Conservation (phyloP, 805 yeast genomes). For the Candida namnaoensis region DNA sequence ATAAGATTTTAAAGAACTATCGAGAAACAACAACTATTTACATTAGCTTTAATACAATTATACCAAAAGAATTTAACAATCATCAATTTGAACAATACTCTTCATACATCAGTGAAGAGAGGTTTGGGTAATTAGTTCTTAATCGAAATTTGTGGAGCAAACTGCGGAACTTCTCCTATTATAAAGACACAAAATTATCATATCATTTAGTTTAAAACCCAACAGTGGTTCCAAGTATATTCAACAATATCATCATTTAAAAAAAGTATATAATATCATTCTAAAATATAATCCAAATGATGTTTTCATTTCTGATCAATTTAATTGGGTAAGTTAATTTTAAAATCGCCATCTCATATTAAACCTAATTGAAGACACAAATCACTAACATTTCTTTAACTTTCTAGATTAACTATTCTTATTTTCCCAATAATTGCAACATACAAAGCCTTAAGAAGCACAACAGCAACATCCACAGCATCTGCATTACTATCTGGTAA, state of each 20-base stretch:
- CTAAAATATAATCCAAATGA: slow-evolving; percentile 7
- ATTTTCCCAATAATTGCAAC: slow-evolving; percentile 56
- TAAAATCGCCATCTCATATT: too few relatives aligned
- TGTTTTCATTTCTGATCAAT: slow-evolving; percentile 23
- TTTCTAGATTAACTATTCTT: slow-evolving; percentile 25
- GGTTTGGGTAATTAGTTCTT: too few relatives aligned
- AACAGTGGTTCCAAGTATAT: not conserved
- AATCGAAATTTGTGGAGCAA: not conserved
- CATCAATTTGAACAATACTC: too few relatives aligned
- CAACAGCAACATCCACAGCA: slow-evolving; percentile 20
- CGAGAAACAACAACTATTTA: too few relatives aligned
- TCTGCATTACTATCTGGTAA: not conserved
- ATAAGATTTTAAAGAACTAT: too few relatives aligned
- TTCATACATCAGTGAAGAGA: too few relatives aligned
- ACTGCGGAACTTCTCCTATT: too few relatives aligned
- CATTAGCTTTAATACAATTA: too few relatives aligned
- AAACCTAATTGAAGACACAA: not conserved
- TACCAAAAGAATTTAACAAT: too few relatives aligned
- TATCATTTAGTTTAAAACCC: too few relatives aligned
- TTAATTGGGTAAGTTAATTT: slow-evolving; percentile 17
- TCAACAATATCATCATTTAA: not conserved
- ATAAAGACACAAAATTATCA: too few relatives aligned
- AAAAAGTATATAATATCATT: not conserved
- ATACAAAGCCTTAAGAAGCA: slow-evolving; percentile 35
- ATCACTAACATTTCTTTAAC: too few relatives aligned